phyloP scores from a whole-genome alignment of 768 basidiomycete species.

The Lenzites betulinus region DNA sequence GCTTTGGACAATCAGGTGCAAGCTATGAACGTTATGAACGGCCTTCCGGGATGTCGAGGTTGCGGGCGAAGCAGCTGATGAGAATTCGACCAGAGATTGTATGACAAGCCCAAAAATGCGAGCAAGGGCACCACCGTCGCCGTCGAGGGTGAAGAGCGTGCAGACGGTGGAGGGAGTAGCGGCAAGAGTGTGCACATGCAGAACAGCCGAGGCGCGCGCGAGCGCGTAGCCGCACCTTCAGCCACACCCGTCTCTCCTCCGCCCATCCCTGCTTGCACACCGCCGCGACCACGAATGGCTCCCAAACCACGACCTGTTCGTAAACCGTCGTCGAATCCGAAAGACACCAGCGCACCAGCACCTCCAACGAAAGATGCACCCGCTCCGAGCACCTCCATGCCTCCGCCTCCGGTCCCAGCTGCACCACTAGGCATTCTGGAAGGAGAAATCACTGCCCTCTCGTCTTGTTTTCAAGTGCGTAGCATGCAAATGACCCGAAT shows the following conservation, averaged over 20 bases:
- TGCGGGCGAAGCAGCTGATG: not conserved
- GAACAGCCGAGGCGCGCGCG: slow-evolving; percentile 6
- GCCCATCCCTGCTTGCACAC: not conserved
- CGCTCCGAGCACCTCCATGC: slow-evolving; percentile 44
- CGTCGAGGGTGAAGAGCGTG: slow-evolving; percentile 4
- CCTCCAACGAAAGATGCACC: slow-evolving; percentile 14
- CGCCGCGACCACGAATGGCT: slow-evolving; percentile 39
- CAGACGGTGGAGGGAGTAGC: not conserved
- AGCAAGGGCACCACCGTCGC: slow-evolving; percentile 4
- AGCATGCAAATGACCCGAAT: not conserved
- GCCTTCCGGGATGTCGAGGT: not conserved
- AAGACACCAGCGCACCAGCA: slow-evolving; percentile 31
- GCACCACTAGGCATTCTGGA: slow-evolving; percentile 50
- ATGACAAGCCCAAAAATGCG: not conserved
- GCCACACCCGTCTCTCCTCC: not conserved
- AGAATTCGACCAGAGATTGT: not conserved
- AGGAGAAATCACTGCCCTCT: slow-evolving; percentile 63
- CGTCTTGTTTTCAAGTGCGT: slow-evolving; percentile 53
- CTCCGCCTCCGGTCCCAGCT: slow-evolving; percentile 52
- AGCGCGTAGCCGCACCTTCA: slow-evolving; percentile 4
- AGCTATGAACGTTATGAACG: not conserved
- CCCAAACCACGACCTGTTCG: slow-evolving; percentile 44
- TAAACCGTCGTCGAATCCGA: slow-evolving; percentile 33
- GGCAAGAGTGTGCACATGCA: slow-evolving; percentile 4
- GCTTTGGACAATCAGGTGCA: slow-evolving; percentile 1